Conservation (phyloP, 768 basidiomycete genomes). For the Exsudoporus frostii region DNA sequence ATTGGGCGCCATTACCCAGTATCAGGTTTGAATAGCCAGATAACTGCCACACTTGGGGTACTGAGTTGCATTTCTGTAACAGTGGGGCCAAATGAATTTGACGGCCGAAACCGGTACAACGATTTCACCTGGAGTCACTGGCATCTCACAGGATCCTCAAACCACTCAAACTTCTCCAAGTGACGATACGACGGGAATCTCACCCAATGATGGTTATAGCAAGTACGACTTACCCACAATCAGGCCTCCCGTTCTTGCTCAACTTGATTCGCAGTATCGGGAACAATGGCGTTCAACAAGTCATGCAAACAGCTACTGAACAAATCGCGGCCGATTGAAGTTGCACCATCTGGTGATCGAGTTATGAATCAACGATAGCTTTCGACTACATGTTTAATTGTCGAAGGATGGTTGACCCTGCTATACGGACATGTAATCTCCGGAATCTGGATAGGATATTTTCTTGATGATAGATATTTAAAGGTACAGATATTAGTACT, state of each 20-base stretch:
- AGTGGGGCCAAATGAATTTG: constrained; percentile 58
- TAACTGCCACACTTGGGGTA: background rate
- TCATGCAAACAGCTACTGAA: constrained; percentile 33
- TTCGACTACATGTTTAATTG: background rate
- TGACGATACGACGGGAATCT: constrained; percentile 41
- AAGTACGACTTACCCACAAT: constrained; percentile 22
- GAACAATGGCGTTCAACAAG: constrained; percentile 30
- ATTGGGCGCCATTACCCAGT: constrained; percentile 25
- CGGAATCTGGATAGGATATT: background rate
- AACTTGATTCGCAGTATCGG: constrained; percentile 24
- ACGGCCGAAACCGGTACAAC: constrained; percentile 46
- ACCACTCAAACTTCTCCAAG: constrained; percentile 33
- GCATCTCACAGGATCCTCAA: constrained; percentile 27
- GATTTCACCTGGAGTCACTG: constrained; percentile 33
- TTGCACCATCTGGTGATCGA: background rate
- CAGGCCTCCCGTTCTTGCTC: background rate
- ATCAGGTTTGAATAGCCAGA: constrained; percentile 26
- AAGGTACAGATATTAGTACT: background rate
- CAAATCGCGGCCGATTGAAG: constrained; percentile 32
- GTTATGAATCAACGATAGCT: background rate
- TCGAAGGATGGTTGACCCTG: background rate
- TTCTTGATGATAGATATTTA: background rate
- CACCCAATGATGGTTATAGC: constrained; percentile 66
- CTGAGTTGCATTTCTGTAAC: constrained; percentile 10
- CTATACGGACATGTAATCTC: background rate